Base-by-base conservation (phyloP, 768 basidiomycete species). In the Termitomyces titanicus region DNA sequence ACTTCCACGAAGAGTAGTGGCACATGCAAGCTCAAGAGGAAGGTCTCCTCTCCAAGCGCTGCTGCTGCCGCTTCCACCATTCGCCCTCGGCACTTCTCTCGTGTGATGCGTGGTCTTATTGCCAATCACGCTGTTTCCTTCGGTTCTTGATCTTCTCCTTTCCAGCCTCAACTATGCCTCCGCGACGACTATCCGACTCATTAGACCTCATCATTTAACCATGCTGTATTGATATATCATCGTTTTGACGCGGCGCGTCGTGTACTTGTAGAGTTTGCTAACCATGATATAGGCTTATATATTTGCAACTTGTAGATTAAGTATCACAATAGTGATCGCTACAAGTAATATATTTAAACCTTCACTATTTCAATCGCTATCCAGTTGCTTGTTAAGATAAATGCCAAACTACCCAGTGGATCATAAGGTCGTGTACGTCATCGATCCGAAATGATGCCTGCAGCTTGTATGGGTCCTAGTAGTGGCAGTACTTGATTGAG, bases 101-200 rank as follows among this genome's bases (percentile, higher is more conserved):
- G 68, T 11, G 58, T 71, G 24, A 71, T 71, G 69, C 64, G 68
- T 38, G 59, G 63, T 3, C 60, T 68, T 29, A 55, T 63, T 20
- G 56, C 60, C 15, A 50, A 58, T 20, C 55, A 33, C 18, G 45
- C 24, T 3, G 47, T 39, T 29, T 54, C 54, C 35, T 59, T 39
- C 11, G 56, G 35, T 38, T 18, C 3, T 25, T 45, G 20, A 25
- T 48, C 29, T 27, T 20, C 27, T n/a, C 34, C 18, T 47, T 33
- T 15, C 10, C 53, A 31, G 40, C 29, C 53, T 13, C 46, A 7
- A 11, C 4, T 15, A 55, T 9, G 39, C 24, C 40, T 12, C 22
- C n/a, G 20, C 24, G 2, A 54, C 45, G 47, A 48, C 42, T 15
- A 48, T 35, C 15, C 3, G 3, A 38, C 18, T 20, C 38, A 49